Base-by-base conservation (phyloP, 2,329 filamentous ascomycete genomes). In the Davidsoniella neocaledoniae region DNA sequence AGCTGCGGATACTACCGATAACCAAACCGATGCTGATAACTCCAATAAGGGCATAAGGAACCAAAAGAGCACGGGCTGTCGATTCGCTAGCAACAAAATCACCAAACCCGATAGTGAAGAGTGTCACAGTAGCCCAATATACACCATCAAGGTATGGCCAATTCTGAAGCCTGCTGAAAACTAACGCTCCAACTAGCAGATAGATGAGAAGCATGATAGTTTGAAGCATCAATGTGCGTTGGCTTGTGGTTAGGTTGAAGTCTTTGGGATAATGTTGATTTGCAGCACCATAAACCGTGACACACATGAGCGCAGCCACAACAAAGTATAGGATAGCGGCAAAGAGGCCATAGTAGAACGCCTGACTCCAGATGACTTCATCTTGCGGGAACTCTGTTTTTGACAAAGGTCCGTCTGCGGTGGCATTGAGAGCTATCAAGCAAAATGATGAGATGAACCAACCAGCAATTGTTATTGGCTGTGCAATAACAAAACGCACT, bases 151-250 rank as follows among this genome's bases (percentile, higher is more conserved):
- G 75, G 58, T 82, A 94, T 17, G 70, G 67, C 79, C 87, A 91
- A 3, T 65, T 72, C 54, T 94, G 81, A 2, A 91, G 72, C 1
- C 68, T 68, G 5, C 77, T 76, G 59, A 91, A 94, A 0, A 94
- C 66, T 0, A 80, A 74, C 0, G 81, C 86, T 1, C 88, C 88
- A 2, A 86, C 64, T 0, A 84, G 77, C 0, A 95, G 68, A 69
- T 91, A 94, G 44, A 85, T 65, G 47, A 94, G 79, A 59, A 93
- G 85, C 50, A 83, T 68, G 63, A 93, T 93, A 1, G 86, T 94
- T 63, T 95, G 88, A 25, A 94, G 66, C 70, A 95, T 94, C 19
- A 95, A 68, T 0, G 86, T 94, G 8, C 88, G 76, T 62, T 95
- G 88, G 54, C 81, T 82, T 48, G 80, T 76, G 0, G 83, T 88